phyloP scores from a whole-genome alignment of 495 filamentous ascomycete genomes.

The Penicillium steckii region DNA sequence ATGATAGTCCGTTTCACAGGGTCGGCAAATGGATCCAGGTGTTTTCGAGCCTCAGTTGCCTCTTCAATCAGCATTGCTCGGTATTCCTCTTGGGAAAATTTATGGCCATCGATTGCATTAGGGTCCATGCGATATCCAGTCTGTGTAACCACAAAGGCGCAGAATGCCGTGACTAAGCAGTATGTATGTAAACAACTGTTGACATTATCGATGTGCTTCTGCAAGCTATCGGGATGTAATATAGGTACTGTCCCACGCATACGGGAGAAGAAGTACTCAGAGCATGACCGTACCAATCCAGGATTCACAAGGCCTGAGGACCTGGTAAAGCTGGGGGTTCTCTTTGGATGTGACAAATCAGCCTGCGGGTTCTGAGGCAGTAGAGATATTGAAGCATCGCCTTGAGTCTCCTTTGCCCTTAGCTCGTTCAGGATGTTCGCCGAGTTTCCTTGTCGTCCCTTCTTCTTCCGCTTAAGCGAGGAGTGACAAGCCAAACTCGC shows the following conservation, averaged over 20 bases:
- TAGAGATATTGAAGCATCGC: slow-evolving; percentile 18
- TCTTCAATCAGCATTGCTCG: slow-evolving; percentile 60
- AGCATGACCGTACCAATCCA: slow-evolving; percentile 63
- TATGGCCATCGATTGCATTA: slow-evolving; percentile 22
- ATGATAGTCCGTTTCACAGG: slow-evolving; percentile 61
- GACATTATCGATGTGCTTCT: slow-evolving; percentile 54
- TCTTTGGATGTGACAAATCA: background rate
- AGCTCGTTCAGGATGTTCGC: slow-evolving; percentile 82
- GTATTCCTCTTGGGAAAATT: slow-evolving; percentile 40
- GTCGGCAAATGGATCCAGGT: slow-evolving; percentile 63
- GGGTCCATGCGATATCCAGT: slow-evolving; percentile 14
- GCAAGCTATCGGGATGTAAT: slow-evolving; percentile 59
- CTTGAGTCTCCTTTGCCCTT: slow-evolving; percentile 63
- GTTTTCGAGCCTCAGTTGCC: slow-evolving; percentile 62
- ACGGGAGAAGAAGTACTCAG: slow-evolving; percentile 74
- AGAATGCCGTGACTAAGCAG: slow-evolving; percentile 69
- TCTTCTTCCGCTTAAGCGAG: slow-evolving; percentile 82
- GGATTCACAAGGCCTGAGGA: slow-evolving; percentile 55
- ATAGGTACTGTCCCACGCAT: slow-evolving; percentile 77
- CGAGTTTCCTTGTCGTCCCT: slow-evolving; percentile 78
- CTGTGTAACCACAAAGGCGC: slow-evolving; percentile 77
- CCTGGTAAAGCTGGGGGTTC: background rate
- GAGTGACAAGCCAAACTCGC: slow-evolving; percentile 74
- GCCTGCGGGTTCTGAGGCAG: slow-evolving; percentile 27
- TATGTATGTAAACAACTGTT: slow-evolving; percentile 58